These are phyloP conservation scores for Phytophthora meadii DNA, from an alignment of 352 stramenopile species.

Conservation along the genomic window DNA sequence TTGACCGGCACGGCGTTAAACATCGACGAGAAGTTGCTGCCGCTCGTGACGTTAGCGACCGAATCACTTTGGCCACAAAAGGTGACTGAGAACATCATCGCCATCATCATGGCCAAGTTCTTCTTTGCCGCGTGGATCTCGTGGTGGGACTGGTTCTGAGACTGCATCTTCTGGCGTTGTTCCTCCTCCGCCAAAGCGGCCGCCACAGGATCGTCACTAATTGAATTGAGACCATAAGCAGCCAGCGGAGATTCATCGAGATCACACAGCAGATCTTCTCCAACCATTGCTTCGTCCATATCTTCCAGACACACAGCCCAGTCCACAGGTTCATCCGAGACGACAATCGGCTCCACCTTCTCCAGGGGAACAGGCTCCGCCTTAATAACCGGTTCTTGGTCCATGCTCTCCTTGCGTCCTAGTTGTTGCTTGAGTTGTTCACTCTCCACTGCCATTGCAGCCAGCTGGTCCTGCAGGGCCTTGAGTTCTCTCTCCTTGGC, in stretches of 20 bases:
- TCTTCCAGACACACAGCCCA: slow-evolving; percentile 69
- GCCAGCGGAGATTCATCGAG: slow-evolving; percentile 72
- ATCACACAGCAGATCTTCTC: slow-evolving; percentile 74
- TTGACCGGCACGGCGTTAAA: slow-evolving; percentile 80
- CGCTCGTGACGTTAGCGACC: slow-evolving; percentile 77
- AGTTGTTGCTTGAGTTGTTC: slow-evolving; percentile 70
- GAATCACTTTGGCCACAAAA: slow-evolving; percentile 82
- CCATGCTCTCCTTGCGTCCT: slow-evolving; percentile 17
- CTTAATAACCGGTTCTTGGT: slow-evolving; percentile 55
- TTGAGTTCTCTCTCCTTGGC: slow-evolving; percentile 86
- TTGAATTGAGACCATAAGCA: slow-evolving; percentile 40
- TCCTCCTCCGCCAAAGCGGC: slow-evolving; percentile 33
- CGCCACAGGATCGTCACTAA: slow-evolving; percentile 37
- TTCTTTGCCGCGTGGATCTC: slow-evolving; percentile 89
- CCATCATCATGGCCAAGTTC: slow-evolving; percentile 91
- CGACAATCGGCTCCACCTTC: slow-evolving; percentile 36
- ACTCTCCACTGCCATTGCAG: slow-evolving; percentile 71
- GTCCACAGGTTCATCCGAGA: slow-evolving; percentile 40
- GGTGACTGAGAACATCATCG: slow-evolving; percentile 88
- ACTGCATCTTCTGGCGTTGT: slow-evolving; percentile 36
- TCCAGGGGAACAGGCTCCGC: slow-evolving; percentile 53
- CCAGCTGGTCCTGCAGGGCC: slow-evolving; percentile 75
- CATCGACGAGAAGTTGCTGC: slow-evolving; percentile 83
- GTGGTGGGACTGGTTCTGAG: slow-evolving; percentile 52
- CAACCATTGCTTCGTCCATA: slow-evolving; percentile 64